Percentiles rank a stretch among this genome's conserved stretches.
Evolutionary conservation across 2,329 filamentous ascomycete species (phyloP).

Genomic region (Sclerotinia spermophila): DNA sequence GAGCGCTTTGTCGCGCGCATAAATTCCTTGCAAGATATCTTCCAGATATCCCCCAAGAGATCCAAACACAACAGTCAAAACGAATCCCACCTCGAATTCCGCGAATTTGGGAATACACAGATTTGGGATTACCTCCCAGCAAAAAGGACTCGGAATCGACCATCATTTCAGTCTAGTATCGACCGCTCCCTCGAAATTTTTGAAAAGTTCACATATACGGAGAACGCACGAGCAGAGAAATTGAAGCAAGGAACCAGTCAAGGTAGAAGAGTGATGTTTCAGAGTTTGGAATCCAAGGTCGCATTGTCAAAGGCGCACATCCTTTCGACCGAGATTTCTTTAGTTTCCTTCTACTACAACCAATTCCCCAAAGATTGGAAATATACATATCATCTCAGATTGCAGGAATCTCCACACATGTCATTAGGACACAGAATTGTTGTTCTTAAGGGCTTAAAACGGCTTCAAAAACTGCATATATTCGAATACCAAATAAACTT

Average conservation of each 20-base stretch:
- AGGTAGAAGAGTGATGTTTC: constrained; percentile 15
- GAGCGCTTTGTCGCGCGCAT: constrained; percentile 13
- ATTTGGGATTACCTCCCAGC: constrained; percentile 9
- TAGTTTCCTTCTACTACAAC: constrained; percentile 11
- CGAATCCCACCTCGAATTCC: neutral
- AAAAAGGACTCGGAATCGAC: neutral
- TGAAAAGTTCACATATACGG: constrained; percentile 7
- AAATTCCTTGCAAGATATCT: neutral
- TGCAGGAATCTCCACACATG: constrained; percentile 2
- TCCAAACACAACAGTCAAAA: neutral
- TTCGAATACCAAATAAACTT: neutral
- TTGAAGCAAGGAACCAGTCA: neutral
- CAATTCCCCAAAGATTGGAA: constrained; percentile 8
- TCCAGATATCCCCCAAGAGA: neutral
- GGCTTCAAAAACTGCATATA: constrained; percentile 4
- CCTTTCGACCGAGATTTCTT: neutral
- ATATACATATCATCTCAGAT: constrained; percentile 9
- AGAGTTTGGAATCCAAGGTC: constrained; percentile 11
- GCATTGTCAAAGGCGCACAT: neutral
- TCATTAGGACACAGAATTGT: constrained; percentile 1
- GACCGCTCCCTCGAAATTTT: neutral
- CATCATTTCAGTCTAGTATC: neutral
- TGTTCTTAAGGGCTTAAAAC: neutral
- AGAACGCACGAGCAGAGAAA: constrained; percentile 7
- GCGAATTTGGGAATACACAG: neutral